Conservation (phyloP, 306 rosid species). For the Lathyrus oleraceus region DNA sequence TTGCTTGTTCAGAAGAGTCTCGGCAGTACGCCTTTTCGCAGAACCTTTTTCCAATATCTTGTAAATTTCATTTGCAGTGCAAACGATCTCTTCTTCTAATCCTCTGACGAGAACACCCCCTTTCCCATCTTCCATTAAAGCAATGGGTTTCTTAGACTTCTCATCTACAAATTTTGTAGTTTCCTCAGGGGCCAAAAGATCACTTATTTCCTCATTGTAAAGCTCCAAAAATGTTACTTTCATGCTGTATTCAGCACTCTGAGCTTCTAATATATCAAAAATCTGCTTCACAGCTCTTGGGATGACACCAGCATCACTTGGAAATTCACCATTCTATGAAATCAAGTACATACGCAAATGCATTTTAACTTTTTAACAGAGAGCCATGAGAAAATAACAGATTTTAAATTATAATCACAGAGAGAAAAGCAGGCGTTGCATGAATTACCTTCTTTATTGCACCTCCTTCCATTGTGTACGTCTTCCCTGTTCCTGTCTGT, state of each 20-base stretch:
- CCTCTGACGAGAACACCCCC: conserved; percentile 99
- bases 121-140: conserved; percentile 99
- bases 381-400: conserved; percentile 1
- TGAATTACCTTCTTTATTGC: conserved; percentile 82
- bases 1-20: conserved; percentile 98
- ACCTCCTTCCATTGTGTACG: conserved; percentile 99
- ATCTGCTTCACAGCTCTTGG: conserved; percentile 96
- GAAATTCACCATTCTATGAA: conserved; percentile 92
- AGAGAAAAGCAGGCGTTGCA: conserved; percentile 13
- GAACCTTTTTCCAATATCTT: conserved; percentile 98
- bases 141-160: conserved; percentile 92
- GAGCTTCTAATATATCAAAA: conserved; percentile 95
- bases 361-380: conserved; percentile 8
- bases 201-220: conserved; percentile 93
- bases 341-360: conserved; percentile 29
- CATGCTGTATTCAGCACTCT: conserved; percentile 94
- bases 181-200: conserved; percentile 93
- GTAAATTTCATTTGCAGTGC: conserved; percentile 96
- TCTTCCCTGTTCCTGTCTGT: conserved; percentile 98
- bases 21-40: conserved; percentile 98
- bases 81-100: conserved; percentile 98
- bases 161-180: conserved; percentile 82
- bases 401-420: not conserved
- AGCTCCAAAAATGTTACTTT: conserved; percentile 97
- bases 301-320: conserved; percentile 96